Evolutionary conservation across 2,329 filamentous ascomycete species (phyloP).

Genomic region (Trichophyton mentagrophytes): DNA sequence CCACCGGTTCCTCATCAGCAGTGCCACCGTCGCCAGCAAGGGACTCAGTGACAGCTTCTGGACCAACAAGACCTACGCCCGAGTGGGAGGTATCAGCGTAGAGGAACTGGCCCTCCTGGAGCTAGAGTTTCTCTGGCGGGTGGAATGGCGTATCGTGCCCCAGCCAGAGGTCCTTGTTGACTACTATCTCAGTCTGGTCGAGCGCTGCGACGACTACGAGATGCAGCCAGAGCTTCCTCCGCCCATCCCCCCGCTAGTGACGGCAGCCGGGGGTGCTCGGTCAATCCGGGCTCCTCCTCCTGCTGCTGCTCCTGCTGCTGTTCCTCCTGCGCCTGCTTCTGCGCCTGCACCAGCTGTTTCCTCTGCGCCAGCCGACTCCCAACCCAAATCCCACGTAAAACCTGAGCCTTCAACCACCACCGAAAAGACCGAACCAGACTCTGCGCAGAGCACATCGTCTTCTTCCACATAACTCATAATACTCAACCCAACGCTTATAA

Average conservation of each 20-base stretch:
- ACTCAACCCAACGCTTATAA: not conserved
- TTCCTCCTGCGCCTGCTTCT: not conserved
- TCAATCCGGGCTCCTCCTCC: not conserved
- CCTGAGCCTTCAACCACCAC: not conserved
- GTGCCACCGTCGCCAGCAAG: constrained; percentile 89
- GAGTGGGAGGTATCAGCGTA: constrained; percentile 83
- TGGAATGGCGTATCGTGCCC: constrained; percentile 95
- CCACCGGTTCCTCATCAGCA: constrained; percentile 91
- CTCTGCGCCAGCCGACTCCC: not conserved
- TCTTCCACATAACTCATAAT: not conserved
- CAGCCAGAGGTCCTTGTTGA: constrained; percentile 86
- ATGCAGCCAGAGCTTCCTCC: constrained; percentile 30
- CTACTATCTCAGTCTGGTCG: constrained; percentile 81
- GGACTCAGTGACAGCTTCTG: constrained; percentile 94
- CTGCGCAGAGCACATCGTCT: not conserved
- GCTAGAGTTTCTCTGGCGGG: constrained; percentile 78
- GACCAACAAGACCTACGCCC: constrained; percentile 94
- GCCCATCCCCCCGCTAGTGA: not conserved
- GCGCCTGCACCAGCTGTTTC: not conserved
- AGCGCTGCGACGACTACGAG: constrained; percentile 47
- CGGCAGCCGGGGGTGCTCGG: not conserved
- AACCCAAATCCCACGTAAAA: not conserved
- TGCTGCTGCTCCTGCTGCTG: not conserved
- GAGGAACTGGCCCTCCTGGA: constrained; percentile 83
- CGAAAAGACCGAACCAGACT: not conserved